Base-by-base conservation (phyloP, 352 stramenopile genomes). In the Globisporangium nunn region DNA sequence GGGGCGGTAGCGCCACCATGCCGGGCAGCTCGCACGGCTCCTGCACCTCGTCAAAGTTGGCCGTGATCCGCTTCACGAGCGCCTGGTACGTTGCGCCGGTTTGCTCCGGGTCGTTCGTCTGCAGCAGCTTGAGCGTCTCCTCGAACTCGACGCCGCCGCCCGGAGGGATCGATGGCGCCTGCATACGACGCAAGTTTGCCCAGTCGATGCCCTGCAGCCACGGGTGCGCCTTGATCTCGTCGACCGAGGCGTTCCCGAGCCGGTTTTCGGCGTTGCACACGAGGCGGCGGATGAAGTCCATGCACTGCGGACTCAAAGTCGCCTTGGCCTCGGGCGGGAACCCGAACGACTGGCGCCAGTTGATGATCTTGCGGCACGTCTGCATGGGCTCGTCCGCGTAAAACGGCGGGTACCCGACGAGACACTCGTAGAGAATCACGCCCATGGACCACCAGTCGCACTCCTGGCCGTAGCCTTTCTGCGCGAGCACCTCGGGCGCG, bases 361-460 rank as follows among this genome's bases (percentile, higher is more conserved):
- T 71, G 56, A 87, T 77, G 62, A 81, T 80, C 65, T 98, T 98
- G 29, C 91, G 75, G 71, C 95, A 99, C 23, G 96, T 99, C 23
- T 88, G 89, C 50, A 98, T 93, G 17, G 95, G 87, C 58, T 96
- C 82, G 56, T 98, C 93, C 1, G 95, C 93, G 67, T 98, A 98
- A 64, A 99, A 99, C 12, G 96, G 96, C 18, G 97, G 98, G 72
- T 98, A 99, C 6, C 97, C 97, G 8, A 98, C 89, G 29, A 99
- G 71, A 68, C 95, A 98, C 71, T 99, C 96, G 68, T 98, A 99
- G 75, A 99, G 96, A 64, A 99, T 99, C 18, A 99, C 96, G 15
- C 97, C 97, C 47, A 99, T 75, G 51, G 79, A 96, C 96, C 97
- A 99, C 96, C 96, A 99, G 83, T 99, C 97, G 52, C 96, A 98